Base-by-base conservation (phyloP, 306 rosid genomes). In the Vigna angularis region DNA sequence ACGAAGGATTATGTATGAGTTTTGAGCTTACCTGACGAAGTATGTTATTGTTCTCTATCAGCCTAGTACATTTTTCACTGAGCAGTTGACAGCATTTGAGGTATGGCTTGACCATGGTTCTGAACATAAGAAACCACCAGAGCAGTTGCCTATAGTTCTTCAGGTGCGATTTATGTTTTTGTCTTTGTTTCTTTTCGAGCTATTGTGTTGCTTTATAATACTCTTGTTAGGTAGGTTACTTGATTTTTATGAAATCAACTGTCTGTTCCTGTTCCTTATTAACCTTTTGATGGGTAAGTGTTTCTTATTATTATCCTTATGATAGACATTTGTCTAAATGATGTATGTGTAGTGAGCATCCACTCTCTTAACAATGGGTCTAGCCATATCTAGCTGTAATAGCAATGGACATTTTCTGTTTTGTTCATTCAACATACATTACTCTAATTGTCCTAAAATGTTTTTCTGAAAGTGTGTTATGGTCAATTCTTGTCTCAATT, bases 91-190 rank as follows among this genome's bases (percentile, higher is more conserved):
- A 14, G 99, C 99, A 79, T 96, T 96, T 86, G 98, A 93, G 88
- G 97, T 93, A 53, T 96, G 99, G 99, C 98, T 96, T 30, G 98
- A 91, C 83, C 99, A 96, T 84, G 99, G 99, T 72, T 93, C 98
- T 28, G 99, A 96, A 76, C 89, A 80, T 70, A 96, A 96, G 94
- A 96, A 96, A 91, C 99, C 98, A 12, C 99, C 98, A 26, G 99
- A 96, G 84, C 99, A 96, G 86, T 83, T 96, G 77, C 99, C 97
- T 48, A 93, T 96, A 76, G 98, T 96, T 87, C 99, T 93, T 86
- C 99, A 96, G 99, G 99, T 96, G 70, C 38, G 70, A 22, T 78
- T 40, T 44, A 53, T 71, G 26, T 74, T 71, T 75, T 73, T 13
- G 48, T 75, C 42, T 66, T 68, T 75, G 42, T 63, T 80, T 61